Evolutionary conservation across 208 protist species (phyloP).

Genomic region (Wallacemonas rigidus): DNA sequence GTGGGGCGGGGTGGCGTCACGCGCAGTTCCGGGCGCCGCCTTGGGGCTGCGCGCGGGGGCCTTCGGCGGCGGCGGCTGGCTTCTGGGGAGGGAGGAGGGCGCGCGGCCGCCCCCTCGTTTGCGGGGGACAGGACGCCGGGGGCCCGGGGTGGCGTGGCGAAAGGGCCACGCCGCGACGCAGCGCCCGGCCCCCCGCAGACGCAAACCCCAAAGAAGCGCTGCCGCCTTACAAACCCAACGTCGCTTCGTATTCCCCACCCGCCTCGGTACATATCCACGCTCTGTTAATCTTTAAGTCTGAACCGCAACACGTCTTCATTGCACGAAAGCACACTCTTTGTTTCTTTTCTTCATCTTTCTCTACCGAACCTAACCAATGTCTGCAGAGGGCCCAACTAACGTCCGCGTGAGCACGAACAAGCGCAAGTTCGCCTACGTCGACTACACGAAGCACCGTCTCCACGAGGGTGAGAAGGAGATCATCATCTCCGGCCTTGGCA

Average conservation of each 20-base stretch:
- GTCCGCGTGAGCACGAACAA: constrained; percentile 80
- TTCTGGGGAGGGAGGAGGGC: too few species aligned
- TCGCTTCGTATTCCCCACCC: background rate
- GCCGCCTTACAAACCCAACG: too few species aligned
- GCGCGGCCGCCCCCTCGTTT: too few species aligned
- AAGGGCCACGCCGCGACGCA: too few species aligned
- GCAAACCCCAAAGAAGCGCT: too few species aligned
- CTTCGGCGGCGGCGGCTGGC: too few species aligned
- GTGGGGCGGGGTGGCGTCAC: too few species aligned
- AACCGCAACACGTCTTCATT: constrained; percentile 20
- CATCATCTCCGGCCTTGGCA: constrained; percentile 78
- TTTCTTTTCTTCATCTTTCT: background rate
- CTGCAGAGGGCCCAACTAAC: constrained; percentile 43
- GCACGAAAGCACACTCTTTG: constrained; percentile 13
- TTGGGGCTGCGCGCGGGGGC: too few species aligned
- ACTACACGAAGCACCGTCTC: constrained; percentile 86
- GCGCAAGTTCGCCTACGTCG: constrained; percentile 82
- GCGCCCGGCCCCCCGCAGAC: too few species aligned
- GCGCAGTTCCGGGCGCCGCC: too few species aligned
- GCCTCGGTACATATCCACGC: background rate
- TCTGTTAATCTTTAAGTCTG: constrained; percentile 3
- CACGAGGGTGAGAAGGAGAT: constrained; percentile 69
- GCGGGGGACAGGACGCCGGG: too few species aligned
- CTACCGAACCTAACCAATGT: constrained; percentile 27
- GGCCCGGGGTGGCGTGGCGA: too few species aligned